These are phyloP conservation scores for Phialocephala sp. DNA, from an alignment of 2,329 filamentous ascomycete genomes.

Conservation along the genomic window DNA sequence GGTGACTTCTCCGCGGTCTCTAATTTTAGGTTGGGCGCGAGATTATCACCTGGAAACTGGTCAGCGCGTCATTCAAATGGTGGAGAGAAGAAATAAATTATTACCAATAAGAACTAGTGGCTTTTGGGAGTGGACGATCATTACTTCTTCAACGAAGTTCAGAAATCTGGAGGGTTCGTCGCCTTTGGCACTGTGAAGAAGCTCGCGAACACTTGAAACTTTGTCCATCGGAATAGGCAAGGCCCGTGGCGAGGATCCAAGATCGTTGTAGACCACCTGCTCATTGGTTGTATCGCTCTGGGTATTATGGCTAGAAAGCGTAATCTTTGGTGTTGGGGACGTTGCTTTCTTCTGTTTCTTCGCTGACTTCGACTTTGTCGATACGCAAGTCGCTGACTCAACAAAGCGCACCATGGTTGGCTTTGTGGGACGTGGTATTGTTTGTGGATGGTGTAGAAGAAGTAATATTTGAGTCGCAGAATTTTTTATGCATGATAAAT, in stretches of 20 bases:
- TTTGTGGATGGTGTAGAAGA: too few relatives aligned
- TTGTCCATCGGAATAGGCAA: background rate
- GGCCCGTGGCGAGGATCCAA: background rate
- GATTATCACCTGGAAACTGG: too few relatives aligned
- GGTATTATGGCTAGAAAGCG: too few relatives aligned
- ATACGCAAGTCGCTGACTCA: background rate
- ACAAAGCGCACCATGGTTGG: background rate
- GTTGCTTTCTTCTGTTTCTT: too few relatives aligned
- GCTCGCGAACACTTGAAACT: background rate
- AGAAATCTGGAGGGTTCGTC: background rate
- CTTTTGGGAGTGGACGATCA: background rate
- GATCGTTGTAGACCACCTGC: too few relatives aligned
- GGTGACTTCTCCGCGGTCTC: too few relatives aligned
- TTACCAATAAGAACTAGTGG: background rate
- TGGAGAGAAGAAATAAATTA: background rate
- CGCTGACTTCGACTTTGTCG: background rate
- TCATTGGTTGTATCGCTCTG: too few relatives aligned
- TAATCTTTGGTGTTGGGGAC: too few relatives aligned
- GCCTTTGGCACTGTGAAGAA: background rate
- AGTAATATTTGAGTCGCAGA: too few relatives aligned
- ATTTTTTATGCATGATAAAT: too few relatives aligned
- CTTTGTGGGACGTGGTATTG: background rate
- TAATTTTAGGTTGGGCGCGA: too few relatives aligned
- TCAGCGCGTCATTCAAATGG: background rate
- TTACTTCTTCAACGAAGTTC: background rate